Evolutionary conservation across 345 rosid species (phyloP).

Genomic region (Carallia pectinifolia): DNA sequence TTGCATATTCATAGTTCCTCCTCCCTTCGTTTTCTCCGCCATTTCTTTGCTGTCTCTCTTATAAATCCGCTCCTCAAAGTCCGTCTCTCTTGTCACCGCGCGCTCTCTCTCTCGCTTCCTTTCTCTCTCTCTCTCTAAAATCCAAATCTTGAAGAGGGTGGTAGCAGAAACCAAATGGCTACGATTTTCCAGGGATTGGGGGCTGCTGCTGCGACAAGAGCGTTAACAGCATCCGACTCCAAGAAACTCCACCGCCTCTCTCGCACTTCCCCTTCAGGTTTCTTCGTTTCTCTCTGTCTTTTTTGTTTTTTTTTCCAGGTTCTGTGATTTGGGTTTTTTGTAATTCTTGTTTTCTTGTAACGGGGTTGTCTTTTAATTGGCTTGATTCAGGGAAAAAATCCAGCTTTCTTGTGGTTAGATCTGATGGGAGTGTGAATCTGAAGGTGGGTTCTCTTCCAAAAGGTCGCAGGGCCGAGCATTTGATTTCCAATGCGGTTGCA

Average conservation of each 20-base stretch:
- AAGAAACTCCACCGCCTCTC: slow-evolving; percentile 38
- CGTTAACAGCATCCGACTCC: slow-evolving; percentile 40
- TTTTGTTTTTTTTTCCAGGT: neutral
- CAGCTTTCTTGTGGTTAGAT: slow-evolving; percentile 51
- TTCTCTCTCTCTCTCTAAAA: neutral
- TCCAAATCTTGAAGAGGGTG: neutral
- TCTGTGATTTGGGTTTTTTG: neutral
- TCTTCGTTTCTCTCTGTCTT: neutral
- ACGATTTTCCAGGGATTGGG: neutral
- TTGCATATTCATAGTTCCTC: neutral
- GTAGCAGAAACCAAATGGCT: neutral
- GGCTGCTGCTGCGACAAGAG: neutral
- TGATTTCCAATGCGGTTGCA: slow-evolving; percentile 74
- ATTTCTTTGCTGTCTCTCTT: neutral
- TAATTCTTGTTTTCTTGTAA: too few species aligned
- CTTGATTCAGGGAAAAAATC: slow-evolving; percentile 45
- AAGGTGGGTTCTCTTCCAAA: slow-evolving; percentile 34
- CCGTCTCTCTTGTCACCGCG: neutral
- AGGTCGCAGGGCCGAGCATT: slow-evolving; percentile 37
- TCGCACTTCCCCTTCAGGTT: slow-evolving; percentile 58
- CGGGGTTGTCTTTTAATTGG: neutral
- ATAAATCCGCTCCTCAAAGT: slow-evolving; percentile 17
- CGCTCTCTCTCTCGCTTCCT: neutral
- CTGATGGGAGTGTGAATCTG: slow-evolving; percentile 42
- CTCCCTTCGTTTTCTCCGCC: slow-evolving; percentile 54